Evolutionary conservation across 495 filamentous ascomycete genomes (phyloP), one percentile per base, ranked within the genome.

Genomic region (Chaetomidium leptoderma): DNA sequence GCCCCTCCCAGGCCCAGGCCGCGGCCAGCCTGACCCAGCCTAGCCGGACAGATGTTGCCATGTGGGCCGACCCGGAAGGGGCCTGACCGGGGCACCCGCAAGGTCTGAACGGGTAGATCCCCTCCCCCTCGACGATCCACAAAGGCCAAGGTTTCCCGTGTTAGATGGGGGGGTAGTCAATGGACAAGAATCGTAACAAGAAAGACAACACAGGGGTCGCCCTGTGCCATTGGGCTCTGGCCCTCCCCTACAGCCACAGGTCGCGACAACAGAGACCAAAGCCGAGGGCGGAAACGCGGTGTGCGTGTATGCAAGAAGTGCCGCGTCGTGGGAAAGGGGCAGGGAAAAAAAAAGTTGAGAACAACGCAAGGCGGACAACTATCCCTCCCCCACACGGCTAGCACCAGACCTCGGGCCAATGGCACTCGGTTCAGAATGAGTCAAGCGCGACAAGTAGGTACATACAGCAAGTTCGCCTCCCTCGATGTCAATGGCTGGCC

Each of bases 41-140:
- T 59, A 69, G 64, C 66, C 64, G 37, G 51, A 63, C 62, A 61
- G 53, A 58, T 68, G 65, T 44, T 64, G 58, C 57, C 60, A 68
- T 65, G 65, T 71, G 67, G 69, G 62, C 63, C 63, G 58, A 57
- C 59, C 58, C 63, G 64, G 58, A 63, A 61, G 56, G 26, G 57
- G 26, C 55, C 58, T 68, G 49, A 50, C 65, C 57, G 59, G 49
- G 48, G 55, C 40, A 57, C 32, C 58, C 63, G 47, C 60, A 39
- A 60, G 35, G 19, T 51, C 60, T 53, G 55, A 54, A 60, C 61
- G 65, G 62, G 62, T 65, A 63, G 63, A 67, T 65, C 63, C 59
- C 57, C 58, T 47, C 59, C 57, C 58, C 43, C 43, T 48, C 52
- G 29, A 43, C 42, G 46, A 50, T 45, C 62, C 55, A 55, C 58